Conservation (phyloP, 2,329 filamentous ascomycete genomes). For the Beauveria scarabaeidicola region DNA sequence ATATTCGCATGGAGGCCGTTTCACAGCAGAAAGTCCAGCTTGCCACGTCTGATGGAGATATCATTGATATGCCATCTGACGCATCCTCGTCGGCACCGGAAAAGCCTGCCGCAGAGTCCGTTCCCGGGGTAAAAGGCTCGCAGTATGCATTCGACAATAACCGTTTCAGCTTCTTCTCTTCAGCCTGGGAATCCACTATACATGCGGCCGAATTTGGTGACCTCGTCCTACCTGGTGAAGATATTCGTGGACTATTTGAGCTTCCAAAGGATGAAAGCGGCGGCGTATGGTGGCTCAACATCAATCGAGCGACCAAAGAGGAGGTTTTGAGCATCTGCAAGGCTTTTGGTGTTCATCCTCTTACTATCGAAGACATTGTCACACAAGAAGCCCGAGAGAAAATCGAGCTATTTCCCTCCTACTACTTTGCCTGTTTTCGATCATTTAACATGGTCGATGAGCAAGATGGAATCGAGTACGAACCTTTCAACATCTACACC, state of each 20-base stretch:
- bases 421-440: slow-evolving; percentile 97
- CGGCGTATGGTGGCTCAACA: slow-evolving; percentile 98
- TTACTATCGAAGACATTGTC: slow-evolving; percentile 93
- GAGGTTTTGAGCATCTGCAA: slow-evolving; percentile 84
- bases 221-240: slow-evolving; percentile 80
- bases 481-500: slow-evolving; percentile 94
- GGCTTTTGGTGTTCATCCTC: slow-evolving; percentile 88
- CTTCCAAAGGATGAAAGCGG: slow-evolving; percentile 54
- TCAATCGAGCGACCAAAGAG: slow-evolving; percentile 81
- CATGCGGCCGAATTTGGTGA: slow-evolving; percentile 85
- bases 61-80: slow-evolving; percentile 44
- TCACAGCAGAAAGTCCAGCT: slow-evolving; percentile 27
- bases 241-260: slow-evolving; percentile 77
- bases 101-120: slow-evolving; percentile 32
- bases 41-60: slow-evolving; percentile 47
- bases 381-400: slow-evolving; percentile 96
- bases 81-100: slow-evolving; percentile 35
- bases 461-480: slow-evolving; percentile 72
- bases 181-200: slow-evolving; percentile 85
- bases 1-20: slow-evolving; percentile 22
- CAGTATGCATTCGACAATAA: slow-evolving; percentile 51
- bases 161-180: slow-evolving; percentile 95
- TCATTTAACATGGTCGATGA: slow-evolving; percentile 79
- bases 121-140: slow-evolving; percentile 27
- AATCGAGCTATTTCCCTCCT: slow-evolving; percentile 93